phyloP scores from a whole-genome alignment of 768 basidiomycete species.

The Boletellus ananas region DNA sequence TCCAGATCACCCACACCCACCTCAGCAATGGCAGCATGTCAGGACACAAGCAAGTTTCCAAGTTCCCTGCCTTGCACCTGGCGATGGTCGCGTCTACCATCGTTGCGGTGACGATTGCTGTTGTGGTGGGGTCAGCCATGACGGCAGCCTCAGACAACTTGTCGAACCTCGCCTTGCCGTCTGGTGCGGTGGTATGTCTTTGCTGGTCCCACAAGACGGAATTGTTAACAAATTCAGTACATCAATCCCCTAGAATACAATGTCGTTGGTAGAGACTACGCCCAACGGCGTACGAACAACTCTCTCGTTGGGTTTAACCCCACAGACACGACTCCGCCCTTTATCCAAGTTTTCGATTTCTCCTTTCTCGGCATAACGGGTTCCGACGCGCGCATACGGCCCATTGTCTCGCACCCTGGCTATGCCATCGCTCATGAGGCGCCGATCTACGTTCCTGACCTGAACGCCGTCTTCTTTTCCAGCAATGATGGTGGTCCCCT shows the following conservation, averaged over 20 bases:
- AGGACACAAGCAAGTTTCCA: background rate
- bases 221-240: conserved; percentile 32
- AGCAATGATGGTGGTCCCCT: conserved; percentile 66
- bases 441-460: conserved; percentile 58
- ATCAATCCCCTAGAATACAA: conserved; percentile 49
- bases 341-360: conserved; percentile 55
- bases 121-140: background rate
- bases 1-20: no score
- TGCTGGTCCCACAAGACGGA: background rate
- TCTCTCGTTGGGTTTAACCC: conserved; percentile 55
- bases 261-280: conserved; percentile 46
- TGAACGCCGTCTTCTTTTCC: conserved; percentile 69
- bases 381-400: conserved; percentile 49
- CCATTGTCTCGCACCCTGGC: conserved; percentile 58
- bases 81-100: background rate
- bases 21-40: background rate
- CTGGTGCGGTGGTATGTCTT: conserved; percentile 20
- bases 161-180: no score
- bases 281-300: conserved; percentile 34
- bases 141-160: background rate
- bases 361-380: conserved; percentile 62
- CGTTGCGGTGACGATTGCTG: background rate
- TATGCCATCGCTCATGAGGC: conserved; percentile 81
- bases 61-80: background rate
- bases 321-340: conserved; percentile 52